Percentiles rank a stretch among this genome's conserved stretches.
Evolutionary conservation across 2,329 filamentous ascomycete species (phyloP).

Genomic region (Fusarium foetens): DNA sequence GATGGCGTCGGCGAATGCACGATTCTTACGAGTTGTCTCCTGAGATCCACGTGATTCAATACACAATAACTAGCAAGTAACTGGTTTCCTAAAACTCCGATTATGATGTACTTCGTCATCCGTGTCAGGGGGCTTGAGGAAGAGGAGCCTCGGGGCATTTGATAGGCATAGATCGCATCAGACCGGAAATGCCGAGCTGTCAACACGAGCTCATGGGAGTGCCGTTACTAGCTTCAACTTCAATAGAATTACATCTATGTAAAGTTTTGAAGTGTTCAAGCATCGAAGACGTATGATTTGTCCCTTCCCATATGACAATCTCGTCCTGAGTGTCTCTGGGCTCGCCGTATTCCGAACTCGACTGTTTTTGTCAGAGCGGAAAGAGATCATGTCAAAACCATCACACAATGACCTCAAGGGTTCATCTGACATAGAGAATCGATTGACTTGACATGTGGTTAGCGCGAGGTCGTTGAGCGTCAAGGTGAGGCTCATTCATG

Average conservation of each 20-base stretch:
- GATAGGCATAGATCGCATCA: neutral
- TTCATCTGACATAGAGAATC: neutral
- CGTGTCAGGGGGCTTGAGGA: neutral
- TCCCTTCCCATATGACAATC: neutral
- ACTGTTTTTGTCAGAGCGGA: neutral
- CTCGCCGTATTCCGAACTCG: neutral
- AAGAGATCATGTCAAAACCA: neutral
- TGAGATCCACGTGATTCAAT: neutral
- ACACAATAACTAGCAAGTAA: neutral
- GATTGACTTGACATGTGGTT: neutral
- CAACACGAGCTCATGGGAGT: neutral
- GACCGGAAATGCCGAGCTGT: conserved; percentile 11
- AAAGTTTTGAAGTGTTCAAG: neutral
- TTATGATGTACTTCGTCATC: neutral
- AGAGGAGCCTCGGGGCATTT: neutral
- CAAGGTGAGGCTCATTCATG: conserved; percentile 5
- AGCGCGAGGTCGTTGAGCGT: neutral
- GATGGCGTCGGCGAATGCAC: conserved; percentile 1
- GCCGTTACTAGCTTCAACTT: neutral
- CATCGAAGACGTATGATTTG: neutral
- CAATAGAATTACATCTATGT: neutral
- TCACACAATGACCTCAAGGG: neutral
- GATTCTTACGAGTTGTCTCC: neutral
- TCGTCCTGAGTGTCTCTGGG: neutral
- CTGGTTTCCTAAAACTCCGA: neutral